Percentiles rank a stretch among this genome's conserved stretches.
phyloP scores from a whole-genome alignment of 2,329 filamentous ascomycete species.

The Aureobasidium uvarum region DNA sequence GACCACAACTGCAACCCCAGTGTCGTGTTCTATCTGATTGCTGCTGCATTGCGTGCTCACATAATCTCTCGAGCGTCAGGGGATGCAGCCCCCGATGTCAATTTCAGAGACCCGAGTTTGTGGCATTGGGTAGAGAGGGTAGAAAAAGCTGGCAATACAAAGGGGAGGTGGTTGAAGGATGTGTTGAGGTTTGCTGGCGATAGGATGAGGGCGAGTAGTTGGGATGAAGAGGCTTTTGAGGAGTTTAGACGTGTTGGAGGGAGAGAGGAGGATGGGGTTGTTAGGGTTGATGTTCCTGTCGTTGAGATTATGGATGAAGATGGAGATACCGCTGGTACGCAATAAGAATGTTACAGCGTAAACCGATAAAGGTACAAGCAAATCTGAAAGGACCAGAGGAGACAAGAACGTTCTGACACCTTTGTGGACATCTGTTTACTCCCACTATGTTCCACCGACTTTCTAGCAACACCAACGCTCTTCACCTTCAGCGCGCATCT shows the following conservation, averaged over 20 bases:
- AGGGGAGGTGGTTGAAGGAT: constrained; percentile 36
- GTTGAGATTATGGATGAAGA: background rate
- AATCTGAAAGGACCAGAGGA: too few species aligned
- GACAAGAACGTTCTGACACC: background rate
- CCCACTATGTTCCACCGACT: too few species aligned
- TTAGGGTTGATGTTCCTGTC: constrained; percentile 17
- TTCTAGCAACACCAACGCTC: too few species aligned
- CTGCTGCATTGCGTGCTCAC: constrained; percentile 26
- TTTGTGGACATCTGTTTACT: too few species aligned
- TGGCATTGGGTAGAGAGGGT: constrained; percentile 39
- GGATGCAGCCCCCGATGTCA: constrained; percentile 29
- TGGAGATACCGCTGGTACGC: background rate
- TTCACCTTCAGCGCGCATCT: too few species aligned
- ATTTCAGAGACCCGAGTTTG: constrained; percentile 37
- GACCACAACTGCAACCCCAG: constrained; percentile 36
- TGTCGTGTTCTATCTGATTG: constrained; percentile 33
- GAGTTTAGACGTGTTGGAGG: constrained; percentile 24
- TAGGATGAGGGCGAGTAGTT: background rate
- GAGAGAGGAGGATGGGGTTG: constrained; percentile 25
- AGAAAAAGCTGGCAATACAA: constrained; percentile 30
- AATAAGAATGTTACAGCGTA: background rate
- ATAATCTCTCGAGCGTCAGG: constrained; percentile 21
- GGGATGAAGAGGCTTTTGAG: constrained; percentile 14
- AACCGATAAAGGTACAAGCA: background rate
- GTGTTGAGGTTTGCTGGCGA: constrained; percentile 31